Evolutionary conservation across 345 rosid species (phyloP), one percentile per base, ranked within the genome.

Genomic region (Kernera saxatilis): DNA sequence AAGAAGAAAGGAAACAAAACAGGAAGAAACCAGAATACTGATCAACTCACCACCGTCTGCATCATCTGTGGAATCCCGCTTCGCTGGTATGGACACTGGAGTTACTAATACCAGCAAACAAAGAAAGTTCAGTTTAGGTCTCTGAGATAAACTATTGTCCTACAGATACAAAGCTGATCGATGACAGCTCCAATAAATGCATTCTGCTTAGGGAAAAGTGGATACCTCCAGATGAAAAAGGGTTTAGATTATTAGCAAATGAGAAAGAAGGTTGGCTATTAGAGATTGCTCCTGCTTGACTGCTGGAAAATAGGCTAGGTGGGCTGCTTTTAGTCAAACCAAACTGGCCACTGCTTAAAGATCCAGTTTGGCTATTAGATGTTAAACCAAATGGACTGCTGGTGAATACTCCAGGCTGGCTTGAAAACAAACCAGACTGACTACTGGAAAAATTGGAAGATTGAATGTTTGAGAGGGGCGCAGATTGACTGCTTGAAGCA

Each of bases 231-330:
- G 68, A 46, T 70, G 67, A 70, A 50, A 63, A 62, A 63, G 54
- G 67, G 33, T 29, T 39, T 30, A 13, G 79, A 41, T 39, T 76
- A 27, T 48, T 70, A 40, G 71, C 37, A 55, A 70, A 70, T 4
- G 79, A 56, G 67, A 70, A 70, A 39, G 50, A 3, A 55, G 72
- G 15, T 56, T 76, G 79, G 67, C 72, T 70, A 70, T 25, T 70
- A 40, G 76, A 48, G 19, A 29, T 11, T 37, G n/a, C 48, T 64
- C 75, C 76, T 12, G 70, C 36, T 82, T 80, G 88, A 70, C 69
- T 79, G 69, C 69, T 70, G 19, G 80, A 63, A 51, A 73, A 75
- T 26, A 62, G 53, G 77, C 78, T 87, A 63, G 85, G 62, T 67
- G 45, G 74, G 69, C 54, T 78, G 78, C 61, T 73, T 48, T 74